Percentiles rank a stretch among this genome's conserved stretches.
Evolutionary conservation across 768 basidiomycete genomes (phyloP).

Genomic region (Strobilomyces dryophilus): DNA sequence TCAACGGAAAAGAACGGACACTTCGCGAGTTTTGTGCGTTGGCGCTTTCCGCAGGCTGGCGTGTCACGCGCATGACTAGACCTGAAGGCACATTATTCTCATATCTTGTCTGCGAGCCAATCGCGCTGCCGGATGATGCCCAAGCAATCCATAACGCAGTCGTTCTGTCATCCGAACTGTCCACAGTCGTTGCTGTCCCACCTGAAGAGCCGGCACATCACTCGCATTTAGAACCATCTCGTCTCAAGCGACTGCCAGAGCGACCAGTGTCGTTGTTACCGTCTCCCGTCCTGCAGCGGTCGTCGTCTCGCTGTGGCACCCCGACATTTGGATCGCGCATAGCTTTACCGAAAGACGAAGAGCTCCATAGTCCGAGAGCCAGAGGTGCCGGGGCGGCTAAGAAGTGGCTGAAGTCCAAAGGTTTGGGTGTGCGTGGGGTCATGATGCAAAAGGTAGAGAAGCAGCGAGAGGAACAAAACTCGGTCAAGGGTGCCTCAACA

Average conservation of each 20-base stretch:
- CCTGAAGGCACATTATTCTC: constrained; percentile 66
- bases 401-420: constrained; percentile 29
- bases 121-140: constrained; percentile 42
- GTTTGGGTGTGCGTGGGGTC: constrained; percentile 24
- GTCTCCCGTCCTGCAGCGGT: constrained; percentile 36
- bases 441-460: constrained; percentile 22
- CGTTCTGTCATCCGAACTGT: constrained; percentile 14
- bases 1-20: constrained; percentile 69
- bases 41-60: constrained; percentile 57
- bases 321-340: constrained; percentile 58
- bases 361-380: constrained; percentile 13
- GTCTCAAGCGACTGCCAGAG: constrained; percentile 5
- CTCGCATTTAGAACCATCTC: neutral
- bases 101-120: constrained; percentile 65
- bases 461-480: constrained; percentile 14
- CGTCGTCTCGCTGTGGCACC: constrained; percentile 53
- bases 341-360: constrained; percentile 25
- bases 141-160: constrained; percentile 21
- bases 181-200: constrained; percentile 10
- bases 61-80: constrained; percentile 49
- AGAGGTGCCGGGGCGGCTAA: constrained; percentile 16
- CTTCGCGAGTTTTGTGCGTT: constrained; percentile 57
- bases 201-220: constrained; percentile 3
- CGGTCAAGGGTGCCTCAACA: neutral
- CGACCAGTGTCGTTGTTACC: constrained; percentile 12